Base-by-base conservation (phyloP, 2,329 filamentous ascomycete genomes). In the Monilinia laxa region DNA sequence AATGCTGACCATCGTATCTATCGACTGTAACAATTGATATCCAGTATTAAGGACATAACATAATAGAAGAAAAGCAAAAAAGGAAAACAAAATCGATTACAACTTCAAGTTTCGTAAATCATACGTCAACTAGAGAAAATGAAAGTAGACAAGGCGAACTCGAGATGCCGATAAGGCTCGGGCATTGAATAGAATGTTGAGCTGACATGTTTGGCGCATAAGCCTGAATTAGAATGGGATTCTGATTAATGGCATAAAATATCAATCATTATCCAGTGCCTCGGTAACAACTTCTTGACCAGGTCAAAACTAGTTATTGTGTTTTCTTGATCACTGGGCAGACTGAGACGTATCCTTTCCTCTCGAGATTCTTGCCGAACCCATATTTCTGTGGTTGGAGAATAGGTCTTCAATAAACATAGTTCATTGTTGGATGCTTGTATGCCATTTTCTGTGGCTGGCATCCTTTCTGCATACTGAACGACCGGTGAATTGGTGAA, bases 321-420 rank as follows among this genome's bases (percentile, higher is more conserved):
- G 2, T 28, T 4, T 18, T 59, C 11, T 59, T 59, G 57, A 2
- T 28, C 25, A 35, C 42, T 18, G 11, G 42, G 42, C 4, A 59
- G 45, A 25, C 57, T 42, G 18, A 59, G 57, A 23, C 42, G 57
- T 49, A 59, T 59, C 20, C 57, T 59, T 35, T 59, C 57, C 23
- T 59, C 57, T 49, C 28, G 25, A 59, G 57, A 59, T n/a, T 59
- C 42, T 4, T 59, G 25, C 25, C 16, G 11, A 35, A 10, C 35
- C 42, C 57, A 59, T 12, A 59, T 59, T 23, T 59, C 57, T 47
- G 18, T 59, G 28, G 57, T n/a, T 49, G 57, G 57, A 7, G 57
- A 49, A 59, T 47, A 59, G 4, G 2, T 23, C 6, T 59, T 25
- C 25, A 35, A 3, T 35, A 28, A 12, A 10, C 35, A 1, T 7